Conservation (phyloP, 1,284 basidiomycete genomes). For the Austroboletus novae-zelandiae region DNA sequence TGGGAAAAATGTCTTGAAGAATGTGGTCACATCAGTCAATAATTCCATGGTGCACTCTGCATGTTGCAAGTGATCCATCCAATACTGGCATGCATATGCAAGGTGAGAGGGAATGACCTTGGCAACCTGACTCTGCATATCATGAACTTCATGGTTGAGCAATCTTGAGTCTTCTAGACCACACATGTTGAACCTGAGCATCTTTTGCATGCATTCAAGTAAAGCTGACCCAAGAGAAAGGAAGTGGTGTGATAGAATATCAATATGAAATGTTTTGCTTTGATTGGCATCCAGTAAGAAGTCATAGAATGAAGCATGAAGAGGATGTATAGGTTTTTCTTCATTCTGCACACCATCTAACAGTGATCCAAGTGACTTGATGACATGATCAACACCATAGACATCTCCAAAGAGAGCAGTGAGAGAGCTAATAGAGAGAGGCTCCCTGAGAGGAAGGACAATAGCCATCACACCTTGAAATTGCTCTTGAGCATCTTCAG, state of each 20-base stretch:
- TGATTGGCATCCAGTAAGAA: no score
- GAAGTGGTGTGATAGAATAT: no score
- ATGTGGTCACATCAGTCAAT: background rate
- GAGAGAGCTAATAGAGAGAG: background rate
- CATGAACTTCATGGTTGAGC: background rate
- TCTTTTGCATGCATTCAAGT: no score
- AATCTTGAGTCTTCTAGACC: background rate
- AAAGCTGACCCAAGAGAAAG: no score
- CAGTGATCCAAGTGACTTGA: background rate
- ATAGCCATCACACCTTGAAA: no score
- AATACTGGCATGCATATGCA: background rate
- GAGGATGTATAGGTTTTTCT: no score
- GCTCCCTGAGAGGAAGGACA: background rate
- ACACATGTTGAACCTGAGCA: no score
- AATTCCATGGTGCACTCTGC: background rate
- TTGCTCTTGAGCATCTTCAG: no score
- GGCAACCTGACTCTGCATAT: background rate
- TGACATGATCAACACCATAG: background rate
- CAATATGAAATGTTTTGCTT: no score
- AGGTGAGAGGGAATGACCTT: conserved; percentile 1
- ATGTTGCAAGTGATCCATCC: conserved; percentile 1
- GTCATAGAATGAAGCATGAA: no score
- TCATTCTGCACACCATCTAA: no score
- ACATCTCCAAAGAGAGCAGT: background rate
- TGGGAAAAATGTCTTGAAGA: background rate